Evolutionary conservation across 2,329 filamentous ascomycete genomes (phyloP).

Genomic region (Cercospora sesami): DNA sequence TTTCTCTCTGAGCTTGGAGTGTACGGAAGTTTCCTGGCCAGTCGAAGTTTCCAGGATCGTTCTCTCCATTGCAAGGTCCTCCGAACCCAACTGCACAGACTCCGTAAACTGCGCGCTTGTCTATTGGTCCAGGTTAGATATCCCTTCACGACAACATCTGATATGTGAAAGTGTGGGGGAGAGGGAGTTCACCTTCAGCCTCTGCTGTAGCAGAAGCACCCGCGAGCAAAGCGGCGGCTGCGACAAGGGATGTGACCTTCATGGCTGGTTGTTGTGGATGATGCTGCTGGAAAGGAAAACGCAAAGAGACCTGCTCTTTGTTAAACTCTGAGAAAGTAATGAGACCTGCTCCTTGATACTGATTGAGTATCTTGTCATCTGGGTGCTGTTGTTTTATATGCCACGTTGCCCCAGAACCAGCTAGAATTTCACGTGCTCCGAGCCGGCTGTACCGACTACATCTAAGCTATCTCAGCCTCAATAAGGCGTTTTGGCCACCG

Average conservation of each 20-base stretch:
- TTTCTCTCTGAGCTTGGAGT: neutral
- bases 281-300: neutral
- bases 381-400: neutral
- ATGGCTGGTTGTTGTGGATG: neutral
- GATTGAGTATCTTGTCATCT: neutral
- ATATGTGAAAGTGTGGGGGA: too few species aligned
- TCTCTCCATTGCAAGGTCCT: neutral
- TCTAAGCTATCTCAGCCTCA: neutral
- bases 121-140: neutral
- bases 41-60: neutral
- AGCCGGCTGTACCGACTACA: neutral
- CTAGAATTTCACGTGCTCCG: neutral
- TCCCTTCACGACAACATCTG: too few species aligned
- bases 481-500: neutral
- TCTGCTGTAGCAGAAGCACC: neutral
- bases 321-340: neutral
- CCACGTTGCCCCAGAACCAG: neutral
- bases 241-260: conserved; percentile 1
- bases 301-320: neutral
- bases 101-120: neutral
- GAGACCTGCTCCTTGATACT: neutral
- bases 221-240: neutral
- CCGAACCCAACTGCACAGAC: neutral
- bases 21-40: neutral
- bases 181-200: neutral